These are phyloP conservation scores for Cenchrus purpureus DNA, from an alignment of 176 grass and related monocot species.

Conservation along the genomic window DNA sequence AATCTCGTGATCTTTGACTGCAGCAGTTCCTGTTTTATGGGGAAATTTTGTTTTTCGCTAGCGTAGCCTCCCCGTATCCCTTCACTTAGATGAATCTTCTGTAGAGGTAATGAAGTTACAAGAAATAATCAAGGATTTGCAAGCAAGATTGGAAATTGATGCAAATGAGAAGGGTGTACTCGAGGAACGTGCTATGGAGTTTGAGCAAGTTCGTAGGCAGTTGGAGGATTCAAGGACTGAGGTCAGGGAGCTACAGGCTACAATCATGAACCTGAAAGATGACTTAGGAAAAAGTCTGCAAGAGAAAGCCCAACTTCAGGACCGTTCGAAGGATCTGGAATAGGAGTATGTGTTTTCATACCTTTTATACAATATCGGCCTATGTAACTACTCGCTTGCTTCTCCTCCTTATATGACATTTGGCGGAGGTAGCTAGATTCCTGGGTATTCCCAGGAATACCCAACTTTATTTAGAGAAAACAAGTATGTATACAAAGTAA, in stretches of 20 bases:
- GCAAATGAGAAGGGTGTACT: conserved; percentile 58
- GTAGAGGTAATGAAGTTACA: conserved; percentile 50
- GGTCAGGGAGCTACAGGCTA: conserved; percentile 44
- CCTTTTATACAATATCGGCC: too few relatives aligned
- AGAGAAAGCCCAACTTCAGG: conserved; percentile 61
- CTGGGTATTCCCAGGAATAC: too few relatives aligned
- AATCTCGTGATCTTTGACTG: too few relatives aligned
- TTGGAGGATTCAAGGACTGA: conserved; percentile 50
- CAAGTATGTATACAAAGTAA: too few relatives aligned
- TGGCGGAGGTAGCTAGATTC: too few relatives aligned
- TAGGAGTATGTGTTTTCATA: neutral
- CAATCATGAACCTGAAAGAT: conserved; percentile 51
- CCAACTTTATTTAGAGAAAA: too few relatives aligned
- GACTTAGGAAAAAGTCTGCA: conserved; percentile 47
- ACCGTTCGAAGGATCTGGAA: conserved; percentile 52
- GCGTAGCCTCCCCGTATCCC: too few relatives aligned
- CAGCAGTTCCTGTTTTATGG: too few relatives aligned
- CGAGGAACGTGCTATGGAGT: conserved; percentile 50
- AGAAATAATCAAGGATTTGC: conserved; percentile 52
- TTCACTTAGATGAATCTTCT: conserved; percentile 46
- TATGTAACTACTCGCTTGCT: too few relatives aligned
- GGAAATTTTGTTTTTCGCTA: too few relatives aligned
- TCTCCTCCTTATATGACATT: too few relatives aligned
- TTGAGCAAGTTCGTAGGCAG: conserved; percentile 55
- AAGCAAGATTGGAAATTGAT: conserved; percentile 59